Conservation (phyloP, 2,329 filamentous ascomycete species). For the Cytospora schulzeri region DNA sequence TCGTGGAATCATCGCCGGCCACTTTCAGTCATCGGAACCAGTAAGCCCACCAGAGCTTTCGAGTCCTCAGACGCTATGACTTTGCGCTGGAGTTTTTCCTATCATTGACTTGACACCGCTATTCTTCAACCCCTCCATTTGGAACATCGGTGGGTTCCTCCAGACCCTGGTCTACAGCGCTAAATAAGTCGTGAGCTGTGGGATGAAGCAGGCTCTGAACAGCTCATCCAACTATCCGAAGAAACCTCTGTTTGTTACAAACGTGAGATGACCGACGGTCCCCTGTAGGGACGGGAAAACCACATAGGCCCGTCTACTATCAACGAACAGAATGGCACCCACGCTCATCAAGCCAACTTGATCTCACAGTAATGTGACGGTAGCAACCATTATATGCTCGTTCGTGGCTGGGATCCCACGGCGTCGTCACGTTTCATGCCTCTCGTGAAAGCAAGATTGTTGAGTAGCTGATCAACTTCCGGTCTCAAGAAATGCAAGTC, state of each 20-base stretch:
- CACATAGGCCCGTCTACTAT: constrained; percentile 4
- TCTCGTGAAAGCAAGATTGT: constrained; percentile 25
- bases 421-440: constrained; percentile 31
- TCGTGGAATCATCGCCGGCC: not conserved
- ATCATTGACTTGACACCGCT: not conserved
- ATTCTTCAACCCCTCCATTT: not conserved
- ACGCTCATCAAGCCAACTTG: not conserved
- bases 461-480: no score
- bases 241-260: no score
- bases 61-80: no score
- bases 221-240: not conserved
- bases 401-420: constrained; percentile 30
- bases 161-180: not conserved
- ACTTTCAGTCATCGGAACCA: no score
- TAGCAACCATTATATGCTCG: constrained; percentile 25
- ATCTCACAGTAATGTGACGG: not conserved
- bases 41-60: no score
- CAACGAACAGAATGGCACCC: no score
- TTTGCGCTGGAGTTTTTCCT: no score
- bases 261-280: no score
- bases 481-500: no score
- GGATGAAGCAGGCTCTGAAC: not conserved
- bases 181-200: not conserved
- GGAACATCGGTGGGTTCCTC: not conserved
- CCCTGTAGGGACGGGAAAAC: not conserved